These are phyloP conservation scores for Begonia fuchsioides DNA, from an alignment of 306 rosid genomes.

Conservation along the genomic window DNA sequence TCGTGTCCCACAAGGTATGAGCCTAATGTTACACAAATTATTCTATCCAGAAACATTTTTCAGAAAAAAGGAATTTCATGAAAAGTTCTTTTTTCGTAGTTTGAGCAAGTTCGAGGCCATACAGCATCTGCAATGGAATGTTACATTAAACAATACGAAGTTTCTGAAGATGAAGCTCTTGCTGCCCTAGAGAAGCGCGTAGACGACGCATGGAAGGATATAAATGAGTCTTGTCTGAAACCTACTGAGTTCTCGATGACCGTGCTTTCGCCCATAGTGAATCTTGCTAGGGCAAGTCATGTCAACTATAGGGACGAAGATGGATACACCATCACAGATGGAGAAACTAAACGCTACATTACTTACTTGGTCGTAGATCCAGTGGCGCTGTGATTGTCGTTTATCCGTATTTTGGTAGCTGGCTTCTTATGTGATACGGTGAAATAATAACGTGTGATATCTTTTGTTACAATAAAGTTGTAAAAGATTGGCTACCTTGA, in stretches of 20 bases:
- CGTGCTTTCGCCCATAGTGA: constrained; percentile 17
- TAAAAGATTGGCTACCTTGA: too few relatives aligned
- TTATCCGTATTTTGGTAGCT: neutral
- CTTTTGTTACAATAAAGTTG: too few relatives aligned
- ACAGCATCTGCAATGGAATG: constrained; percentile 22
- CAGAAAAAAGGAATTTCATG: neutral
- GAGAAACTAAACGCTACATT: constrained; percentile 9
- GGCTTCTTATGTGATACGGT: too few relatives aligned
- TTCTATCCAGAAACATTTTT: neutral
- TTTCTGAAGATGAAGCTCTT: constrained; percentile 6
- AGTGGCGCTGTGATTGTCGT: neutral
- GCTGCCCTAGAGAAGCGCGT: constrained; percentile 5
- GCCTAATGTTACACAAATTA: neutral
- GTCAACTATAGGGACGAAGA: constrained; percentile 18
- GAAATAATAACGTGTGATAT: too few relatives aligned
- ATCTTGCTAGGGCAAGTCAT: constrained; percentile 19
- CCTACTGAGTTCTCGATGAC: constrained; percentile 11
- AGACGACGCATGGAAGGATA: constrained; percentile 19
- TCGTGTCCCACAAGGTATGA: constrained; percentile 10
- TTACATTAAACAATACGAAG: constrained; percentile 19
- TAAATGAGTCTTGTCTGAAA: constrained; percentile 23
- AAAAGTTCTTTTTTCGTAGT: neutral
- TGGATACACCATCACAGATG: constrained; percentile 13
- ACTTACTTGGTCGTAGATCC: constrained; percentile 18
- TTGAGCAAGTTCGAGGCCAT: constrained; percentile 20